Conservation (phyloP, 257 asterid species). For the Linaria vulgaris region DNA sequence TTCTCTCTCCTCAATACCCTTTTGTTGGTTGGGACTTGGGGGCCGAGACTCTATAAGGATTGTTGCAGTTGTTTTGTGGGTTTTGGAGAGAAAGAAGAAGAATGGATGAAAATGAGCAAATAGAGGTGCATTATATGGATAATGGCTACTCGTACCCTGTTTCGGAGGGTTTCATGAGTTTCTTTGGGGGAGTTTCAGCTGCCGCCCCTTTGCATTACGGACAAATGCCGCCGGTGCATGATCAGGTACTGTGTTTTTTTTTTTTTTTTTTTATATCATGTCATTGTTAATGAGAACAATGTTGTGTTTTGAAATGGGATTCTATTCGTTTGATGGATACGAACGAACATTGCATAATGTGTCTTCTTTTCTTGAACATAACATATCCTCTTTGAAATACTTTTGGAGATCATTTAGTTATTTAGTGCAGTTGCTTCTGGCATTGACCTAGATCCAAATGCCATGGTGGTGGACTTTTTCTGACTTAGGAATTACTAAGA, state of each 20-base stretch:
- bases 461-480: neutral
- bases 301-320: neutral
- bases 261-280: neutral
- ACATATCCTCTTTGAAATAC: too few species aligned
- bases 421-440: neutral
- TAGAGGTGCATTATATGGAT: slow-evolving; percentile 55
- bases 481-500: too few species aligned
- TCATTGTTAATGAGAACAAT: neutral
- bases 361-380: too few species aligned
- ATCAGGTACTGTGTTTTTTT: slow-evolving; percentile 45
- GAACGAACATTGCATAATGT: neutral
- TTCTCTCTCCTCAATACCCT: too few species aligned
- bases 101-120: slow-evolving; percentile 58
- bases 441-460: neutral
- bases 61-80: slow-evolving; percentile 22
- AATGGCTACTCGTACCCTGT: slow-evolving; percentile 54
- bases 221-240: slow-evolving; percentile 47
- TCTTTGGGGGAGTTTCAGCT: slow-evolving; percentile 44
- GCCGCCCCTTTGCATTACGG: slow-evolving; percentile 51
- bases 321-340: slow-evolving; percentile 6
- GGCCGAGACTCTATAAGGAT: neutral
- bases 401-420: too few species aligned
- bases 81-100: slow-evolving; percentile 17
- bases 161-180: slow-evolving; percentile 49
- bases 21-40: neutral